A percentile compares a stretch with the other conserved stretches of the same genome.
These are phyloP conservation scores for Scytalidium sp. DNA, from an alignment of 2,329 filamentous ascomycete species.

Conservation along the genomic window DNA sequence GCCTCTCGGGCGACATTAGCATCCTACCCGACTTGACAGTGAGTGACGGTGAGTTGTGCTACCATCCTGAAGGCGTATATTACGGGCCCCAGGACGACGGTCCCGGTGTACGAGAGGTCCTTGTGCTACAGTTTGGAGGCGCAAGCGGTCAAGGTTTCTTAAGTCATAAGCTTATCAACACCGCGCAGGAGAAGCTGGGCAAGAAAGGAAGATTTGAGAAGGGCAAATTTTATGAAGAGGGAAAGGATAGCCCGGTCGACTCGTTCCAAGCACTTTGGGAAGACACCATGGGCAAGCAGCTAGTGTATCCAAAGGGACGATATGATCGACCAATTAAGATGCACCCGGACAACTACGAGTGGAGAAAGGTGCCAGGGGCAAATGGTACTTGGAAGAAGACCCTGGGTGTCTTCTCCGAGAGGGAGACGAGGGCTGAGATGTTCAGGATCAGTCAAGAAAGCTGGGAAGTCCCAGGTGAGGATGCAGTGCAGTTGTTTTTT, in stretches of 20 bases:
- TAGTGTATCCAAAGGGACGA: conserved; percentile 11
- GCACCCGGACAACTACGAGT: conserved; percentile 8
- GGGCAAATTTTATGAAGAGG: conserved; percentile 9
- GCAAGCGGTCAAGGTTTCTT: conserved; percentile 15
- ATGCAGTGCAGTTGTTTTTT: conserved; percentile 2
- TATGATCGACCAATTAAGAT: conserved; percentile 10
- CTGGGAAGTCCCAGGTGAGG: not conserved
- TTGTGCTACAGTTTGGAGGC: conserved; percentile 18
- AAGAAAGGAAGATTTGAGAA: conserved; percentile 12
- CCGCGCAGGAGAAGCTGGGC: conserved; percentile 5
- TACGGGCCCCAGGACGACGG: conserved; percentile 17
- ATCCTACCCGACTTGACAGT: conserved; percentile 10
- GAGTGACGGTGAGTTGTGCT: conserved; percentile 13
- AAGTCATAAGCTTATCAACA: conserved; percentile 3
- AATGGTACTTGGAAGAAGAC: conserved; percentile 7
- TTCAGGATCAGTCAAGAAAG: conserved; percentile 7
- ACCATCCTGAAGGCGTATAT: conserved; percentile 19
- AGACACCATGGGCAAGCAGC: conserved; percentile 4
- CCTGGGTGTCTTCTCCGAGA: conserved; percentile 16
- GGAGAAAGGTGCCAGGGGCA: not conserved
- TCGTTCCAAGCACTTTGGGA: conserved; percentile 15
- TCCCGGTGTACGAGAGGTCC: conserved; percentile 8
- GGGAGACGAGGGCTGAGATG: conserved; percentile 14
- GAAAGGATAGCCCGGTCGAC: conserved; percentile 3
- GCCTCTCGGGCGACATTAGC: conserved; percentile 8